phyloP scores from a whole-genome alignment of 352 stramenopile genomes.

The Globisporangium splendens region DNA sequence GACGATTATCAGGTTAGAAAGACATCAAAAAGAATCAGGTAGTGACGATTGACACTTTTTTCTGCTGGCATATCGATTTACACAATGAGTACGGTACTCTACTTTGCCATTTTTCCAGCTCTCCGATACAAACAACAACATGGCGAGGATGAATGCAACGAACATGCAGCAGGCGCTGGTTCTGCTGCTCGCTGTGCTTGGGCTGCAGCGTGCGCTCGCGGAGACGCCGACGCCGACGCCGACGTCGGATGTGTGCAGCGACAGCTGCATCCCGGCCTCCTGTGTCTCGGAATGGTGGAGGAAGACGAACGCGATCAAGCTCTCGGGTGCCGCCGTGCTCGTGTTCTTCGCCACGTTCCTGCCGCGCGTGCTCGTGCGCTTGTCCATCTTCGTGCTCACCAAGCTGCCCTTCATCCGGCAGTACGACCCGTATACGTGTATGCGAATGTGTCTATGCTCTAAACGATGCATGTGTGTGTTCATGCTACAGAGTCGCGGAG shows the following conservation, averaged over 20 bases:
- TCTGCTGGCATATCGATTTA: neutral
- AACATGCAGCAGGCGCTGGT: neutral
- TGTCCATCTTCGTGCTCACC: slow-evolving; percentile 84
- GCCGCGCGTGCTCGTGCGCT: slow-evolving; percentile 73
- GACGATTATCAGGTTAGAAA: too few relatives aligned
- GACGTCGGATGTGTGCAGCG: slow-evolving; percentile 13
- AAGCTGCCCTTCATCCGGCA: slow-evolving; percentile 84
- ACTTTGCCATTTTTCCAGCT: neutral
- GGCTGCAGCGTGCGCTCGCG: neutral
- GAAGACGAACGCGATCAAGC: slow-evolving; percentile 23
- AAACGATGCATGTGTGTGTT: neutral
- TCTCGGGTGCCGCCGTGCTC: slow-evolving; percentile 65
- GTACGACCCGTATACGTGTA: slow-evolving; percentile 29
- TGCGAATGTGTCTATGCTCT: neutral
- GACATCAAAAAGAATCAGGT: too few relatives aligned
- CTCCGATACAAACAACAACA: neutral
- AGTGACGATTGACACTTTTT: too few relatives aligned
- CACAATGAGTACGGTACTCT: neutral
- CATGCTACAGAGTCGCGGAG: slow-evolving; percentile 26
- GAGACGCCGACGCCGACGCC: too few relatives aligned
- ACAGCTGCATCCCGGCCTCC: slow-evolving; percentile 38
- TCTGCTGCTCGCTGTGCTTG: neutral
- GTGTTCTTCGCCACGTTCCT: slow-evolving; percentile 88
- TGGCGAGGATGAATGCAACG: neutral
- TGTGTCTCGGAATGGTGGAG: slow-evolving; percentile 66